phyloP scores from a whole-genome alignment of 305 asterid species.

The Fraxinus ornus region DNA sequence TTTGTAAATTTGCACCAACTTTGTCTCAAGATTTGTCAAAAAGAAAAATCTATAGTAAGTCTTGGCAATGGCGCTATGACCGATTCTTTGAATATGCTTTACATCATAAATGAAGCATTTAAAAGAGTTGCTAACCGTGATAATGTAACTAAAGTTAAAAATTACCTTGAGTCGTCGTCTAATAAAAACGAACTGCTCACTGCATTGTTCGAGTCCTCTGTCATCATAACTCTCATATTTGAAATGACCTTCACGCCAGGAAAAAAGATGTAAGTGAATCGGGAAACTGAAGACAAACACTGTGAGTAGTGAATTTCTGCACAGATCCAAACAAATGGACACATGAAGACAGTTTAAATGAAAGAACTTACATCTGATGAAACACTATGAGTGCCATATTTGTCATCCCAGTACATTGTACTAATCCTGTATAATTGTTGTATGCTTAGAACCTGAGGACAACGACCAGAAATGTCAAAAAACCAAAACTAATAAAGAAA shows the following conservation, averaged over 20 bases:
- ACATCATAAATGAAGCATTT: neutral
- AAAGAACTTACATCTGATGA: neutral
- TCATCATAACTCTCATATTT: conserved; percentile 84
- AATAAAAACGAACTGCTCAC: conserved; percentile 93
- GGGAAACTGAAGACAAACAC: neutral
- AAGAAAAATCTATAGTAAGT: neutral
- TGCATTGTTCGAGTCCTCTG: conserved; percentile 86
- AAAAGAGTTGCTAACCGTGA: neutral
- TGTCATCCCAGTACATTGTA: neutral
- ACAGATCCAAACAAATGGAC: conserved; percentile 1
- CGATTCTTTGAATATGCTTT: neutral
- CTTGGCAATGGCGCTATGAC: neutral
- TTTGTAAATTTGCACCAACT: neutral
- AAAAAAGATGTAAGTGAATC: neutral
- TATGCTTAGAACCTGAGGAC: neutral
- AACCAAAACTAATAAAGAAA: neutral
- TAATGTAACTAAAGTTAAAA: neutral
- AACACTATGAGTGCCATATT: neutral
- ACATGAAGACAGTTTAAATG: neutral
- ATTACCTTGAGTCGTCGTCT: conserved; percentile 94
- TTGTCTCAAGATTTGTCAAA: neutral
- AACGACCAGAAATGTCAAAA: neutral
- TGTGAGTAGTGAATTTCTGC: conserved; percentile 6
- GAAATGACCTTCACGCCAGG: conserved; percentile 64
- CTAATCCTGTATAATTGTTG: neutral